Evolutionary conservation across 345 rosid genomes (phyloP).

Genomic region (Citrus trifoliata): DNA sequence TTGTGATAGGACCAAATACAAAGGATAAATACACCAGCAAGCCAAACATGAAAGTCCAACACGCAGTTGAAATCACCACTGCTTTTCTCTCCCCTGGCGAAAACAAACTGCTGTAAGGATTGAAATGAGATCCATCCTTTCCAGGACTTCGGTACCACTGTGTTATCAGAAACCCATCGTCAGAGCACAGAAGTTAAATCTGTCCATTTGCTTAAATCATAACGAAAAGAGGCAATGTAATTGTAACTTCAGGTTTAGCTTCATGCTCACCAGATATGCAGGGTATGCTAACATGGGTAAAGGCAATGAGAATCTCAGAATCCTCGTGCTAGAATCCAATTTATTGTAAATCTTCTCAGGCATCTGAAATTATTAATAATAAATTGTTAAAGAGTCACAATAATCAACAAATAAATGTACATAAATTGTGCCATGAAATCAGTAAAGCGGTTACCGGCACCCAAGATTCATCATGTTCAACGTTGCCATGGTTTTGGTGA

Average conservation of each 20-base stretch:
- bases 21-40: slow-evolving; percentile 37
- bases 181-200: not conserved
- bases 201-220: not conserved
- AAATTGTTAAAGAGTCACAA: not conserved
- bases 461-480: slow-evolving; percentile 87
- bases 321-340: slow-evolving; percentile 31
- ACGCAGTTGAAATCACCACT: slow-evolving; percentile 62
- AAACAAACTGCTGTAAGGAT: slow-evolving; percentile 72
- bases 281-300: slow-evolving; percentile 71
- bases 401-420: not conserved
- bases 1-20: slow-evolving; percentile 37
- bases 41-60: slow-evolving; percentile 61
- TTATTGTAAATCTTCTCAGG: slow-evolving; percentile 55
- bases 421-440: not conserved
- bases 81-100: slow-evolving; percentile 61
- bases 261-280: slow-evolving; percentile 51
- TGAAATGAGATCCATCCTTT: slow-evolving; percentile 87
- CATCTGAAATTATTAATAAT: slow-evolving; percentile 33
- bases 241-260: not conserved
- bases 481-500: slow-evolving; percentile 87
- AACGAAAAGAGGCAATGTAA: not conserved
- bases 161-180: not conserved
- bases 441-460: slow-evolving; percentile 52
- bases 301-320: slow-evolving; percentile 61
- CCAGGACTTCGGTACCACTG: slow-evolving; percentile 96